A percentile compares a stretch with the other conserved stretches of the same genome.
Conservation (phyloP, 495 filamentous ascomycete species). For the Tuber calosporum region DNA sequence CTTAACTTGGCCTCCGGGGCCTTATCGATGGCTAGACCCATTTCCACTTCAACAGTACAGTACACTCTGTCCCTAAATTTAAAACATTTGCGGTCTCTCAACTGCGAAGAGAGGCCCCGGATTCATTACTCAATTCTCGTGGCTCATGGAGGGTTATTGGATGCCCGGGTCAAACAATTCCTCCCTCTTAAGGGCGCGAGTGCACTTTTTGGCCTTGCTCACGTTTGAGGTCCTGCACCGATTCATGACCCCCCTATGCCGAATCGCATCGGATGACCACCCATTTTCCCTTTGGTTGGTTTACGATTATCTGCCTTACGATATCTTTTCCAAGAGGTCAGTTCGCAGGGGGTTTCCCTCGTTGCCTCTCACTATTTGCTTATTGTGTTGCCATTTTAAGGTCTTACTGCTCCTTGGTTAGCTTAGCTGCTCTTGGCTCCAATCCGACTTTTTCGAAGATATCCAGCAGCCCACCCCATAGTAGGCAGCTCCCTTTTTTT, state of each 20-base stretch:
- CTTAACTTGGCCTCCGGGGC: not conserved
- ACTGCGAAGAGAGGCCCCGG: not conserved
- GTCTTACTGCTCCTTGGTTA: no score
- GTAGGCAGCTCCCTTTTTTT: not conserved
- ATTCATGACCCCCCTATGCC: not conserved
- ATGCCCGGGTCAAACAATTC: not conserved
- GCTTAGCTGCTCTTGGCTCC: not conserved
- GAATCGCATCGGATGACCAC: not conserved
- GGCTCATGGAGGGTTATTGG: not conserved
- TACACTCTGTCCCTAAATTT: no score
- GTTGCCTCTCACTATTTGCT: not conserved
- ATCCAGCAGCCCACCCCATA: not conserved
- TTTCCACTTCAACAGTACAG: not conserved
- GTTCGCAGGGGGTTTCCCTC: not conserved
- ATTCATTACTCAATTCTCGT: not conserved
- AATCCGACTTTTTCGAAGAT: not conserved
- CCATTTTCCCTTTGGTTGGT: not conserved
- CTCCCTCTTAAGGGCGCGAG: not conserved
- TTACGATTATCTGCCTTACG: not conserved
- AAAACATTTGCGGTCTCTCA: not conserved
- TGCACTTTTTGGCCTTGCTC: not conserved
- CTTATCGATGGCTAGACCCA: not conserved
- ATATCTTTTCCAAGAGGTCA: not conserved
- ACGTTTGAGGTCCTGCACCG: not conserved
- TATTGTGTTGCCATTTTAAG: not conserved